Evolutionary conservation across 371 early-diverging fungal species (phyloP).

Genomic region (Dichotomocladium elegans): DNA sequence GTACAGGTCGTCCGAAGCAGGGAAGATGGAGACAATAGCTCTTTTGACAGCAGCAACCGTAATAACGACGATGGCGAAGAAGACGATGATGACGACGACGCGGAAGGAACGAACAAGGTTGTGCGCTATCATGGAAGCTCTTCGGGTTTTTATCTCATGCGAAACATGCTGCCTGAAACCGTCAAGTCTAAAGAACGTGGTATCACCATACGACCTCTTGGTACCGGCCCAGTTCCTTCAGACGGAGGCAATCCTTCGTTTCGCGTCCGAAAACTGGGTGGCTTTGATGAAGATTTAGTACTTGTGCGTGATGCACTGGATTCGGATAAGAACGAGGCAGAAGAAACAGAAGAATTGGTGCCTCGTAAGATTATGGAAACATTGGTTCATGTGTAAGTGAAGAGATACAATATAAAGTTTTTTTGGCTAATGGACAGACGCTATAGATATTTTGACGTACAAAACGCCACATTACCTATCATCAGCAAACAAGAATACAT

Average conservation of each 20-base stretch:
- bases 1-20: too few relatives aligned
- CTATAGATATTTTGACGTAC: constrained; percentile 27
- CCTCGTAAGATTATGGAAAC: constrained; percentile 24
- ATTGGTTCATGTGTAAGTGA: constrained; percentile 19
- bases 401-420: not conserved
- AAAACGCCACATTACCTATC: constrained; percentile 27
- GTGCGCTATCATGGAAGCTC: constrained; percentile 44
- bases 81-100: not conserved
- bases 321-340: constrained; percentile 18
- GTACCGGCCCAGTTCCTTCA: not conserved
- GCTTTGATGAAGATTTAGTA: constrained; percentile 34
- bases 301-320: constrained; percentile 31
- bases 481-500: constrained; percentile 32
- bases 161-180: constrained; percentile 18
- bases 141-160: constrained; percentile 40
- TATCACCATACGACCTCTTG: not conserved
- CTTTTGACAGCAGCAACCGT: not conserved
- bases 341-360: constrained; percentile 20
- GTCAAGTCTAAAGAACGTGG: not conserved
- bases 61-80: not conserved
- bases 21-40: not conserved
- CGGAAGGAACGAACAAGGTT: constrained; percentile 9
- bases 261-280: constrained; percentile 19
- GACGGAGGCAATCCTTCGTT: not conserved
- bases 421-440: not conserved